Base-by-base conservation (phyloP, 2,329 filamentous ascomycete genomes). In the Colletotrichum zoysiae region DNA sequence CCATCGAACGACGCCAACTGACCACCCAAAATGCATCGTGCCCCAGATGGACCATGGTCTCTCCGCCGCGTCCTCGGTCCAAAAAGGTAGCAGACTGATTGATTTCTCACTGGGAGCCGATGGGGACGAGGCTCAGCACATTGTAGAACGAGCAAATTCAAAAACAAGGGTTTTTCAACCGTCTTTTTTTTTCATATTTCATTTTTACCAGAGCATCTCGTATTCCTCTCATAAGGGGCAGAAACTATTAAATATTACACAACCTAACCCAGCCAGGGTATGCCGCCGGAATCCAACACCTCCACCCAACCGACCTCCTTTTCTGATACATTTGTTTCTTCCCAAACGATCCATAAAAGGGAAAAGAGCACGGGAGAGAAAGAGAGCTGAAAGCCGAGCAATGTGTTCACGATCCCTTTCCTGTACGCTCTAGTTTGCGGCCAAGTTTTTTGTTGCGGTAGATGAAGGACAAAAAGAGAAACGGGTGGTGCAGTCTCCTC, bases 181-280 rank as follows among this genome's bases (percentile, higher is more conserved):
- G 3, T 30, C 4, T 26, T 26, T 26, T 51, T 20, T 2, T 4
- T n/a, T 11, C 0, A 9, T n/a, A 12, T n/a, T 46, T n/a, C 4
- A 48, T 48, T 35, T 59, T 56, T 46, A 16, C 33, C 20, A 66
- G 66, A 55, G 57, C 66, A 53, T 70, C 9, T 35, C 61, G 46
- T 55, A 53, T 70, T 57, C 60, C 51, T 42, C 57, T 67, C 20
- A 23, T 35, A 26, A 44, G 56, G 59, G 59, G 23, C 26, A 38
- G 18, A 56, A 57, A 42, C 59, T 64, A 68, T 69, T 70, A 69
- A 74, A 57, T 73, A 74, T 73, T 73, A 73, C 64, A 71, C 51
- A 63, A 50, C 38, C 44, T 44, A 66, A 73, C 70, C 70, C 70
- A 73, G 60, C 72, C 70, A 73, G 61, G 61, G 72, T 69, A 70